Conservation (phyloP, 2,329 filamentous ascomycete genomes). For the Aspergillus latus region DNA sequence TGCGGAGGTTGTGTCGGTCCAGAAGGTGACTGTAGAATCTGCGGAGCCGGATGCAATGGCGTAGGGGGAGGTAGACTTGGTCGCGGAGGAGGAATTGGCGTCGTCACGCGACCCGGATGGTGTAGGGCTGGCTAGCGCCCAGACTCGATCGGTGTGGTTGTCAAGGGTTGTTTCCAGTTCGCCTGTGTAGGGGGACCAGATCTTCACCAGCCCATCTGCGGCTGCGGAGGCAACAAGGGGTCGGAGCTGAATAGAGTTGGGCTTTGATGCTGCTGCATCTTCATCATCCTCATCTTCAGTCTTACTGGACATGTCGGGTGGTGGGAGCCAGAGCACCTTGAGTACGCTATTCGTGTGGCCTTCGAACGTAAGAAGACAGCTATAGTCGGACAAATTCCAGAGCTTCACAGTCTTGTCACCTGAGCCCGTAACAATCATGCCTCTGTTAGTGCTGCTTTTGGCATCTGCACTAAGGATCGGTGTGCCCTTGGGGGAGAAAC, state of each 20-base stretch:
- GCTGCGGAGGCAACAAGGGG: constrained; percentile 73
- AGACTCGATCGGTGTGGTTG: constrained; percentile 94
- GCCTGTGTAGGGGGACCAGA: constrained; percentile 86
- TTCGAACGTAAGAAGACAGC: constrained; percentile 89
- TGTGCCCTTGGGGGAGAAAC: constrained; percentile 78
- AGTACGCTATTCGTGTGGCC: constrained; percentile 94
- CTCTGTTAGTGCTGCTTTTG: constrained; percentile 69
- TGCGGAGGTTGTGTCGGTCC: constrained; percentile 83
- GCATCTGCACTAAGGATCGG: constrained; percentile 73
- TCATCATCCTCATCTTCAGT: constrained; percentile 38
- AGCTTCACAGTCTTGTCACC: constrained; percentile 96
- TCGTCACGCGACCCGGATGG: constrained; percentile 36
- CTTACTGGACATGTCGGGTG: constrained; percentile 40
- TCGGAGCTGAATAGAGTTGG: constrained; percentile 30
- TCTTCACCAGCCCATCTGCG: constrained; percentile 91
- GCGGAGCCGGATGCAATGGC: constrained; percentile 86
- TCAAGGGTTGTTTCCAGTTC: constrained; percentile 88
- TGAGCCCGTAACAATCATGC: constrained; percentile 82
- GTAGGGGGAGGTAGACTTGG: constrained; percentile 49
- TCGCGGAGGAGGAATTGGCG: constrained; percentile 29
- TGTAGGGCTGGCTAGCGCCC: constrained; percentile 74
- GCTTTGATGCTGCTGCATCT: constrained; percentile 28
- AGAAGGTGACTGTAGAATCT: constrained; percentile 92
- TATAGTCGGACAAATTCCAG: constrained; percentile 91
- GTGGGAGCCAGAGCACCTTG: constrained; percentile 83